Evolutionary conservation across 129 eudicot genomes (phyloP).

Genomic region (Flaveria sonorensis): DNA sequence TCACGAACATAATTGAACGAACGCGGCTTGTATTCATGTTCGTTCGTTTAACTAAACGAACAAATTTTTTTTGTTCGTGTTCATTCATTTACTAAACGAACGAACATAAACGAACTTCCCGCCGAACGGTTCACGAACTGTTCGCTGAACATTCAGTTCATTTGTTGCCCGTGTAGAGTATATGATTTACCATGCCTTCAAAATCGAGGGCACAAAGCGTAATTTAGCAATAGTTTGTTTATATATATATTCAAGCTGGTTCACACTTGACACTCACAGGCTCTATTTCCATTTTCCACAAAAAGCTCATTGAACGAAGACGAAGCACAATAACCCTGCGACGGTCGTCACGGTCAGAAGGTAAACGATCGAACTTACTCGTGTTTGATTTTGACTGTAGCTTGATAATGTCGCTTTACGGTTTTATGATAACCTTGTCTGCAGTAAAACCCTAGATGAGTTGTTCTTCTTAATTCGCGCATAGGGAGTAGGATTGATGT

Average conservation of each 20-base stretch:
- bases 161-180: too few species aligned
- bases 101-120: too few species aligned
- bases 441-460: conserved; percentile 26
- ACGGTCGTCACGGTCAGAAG: conserved; percentile 14
- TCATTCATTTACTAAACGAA: too few species aligned
- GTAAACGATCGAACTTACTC: background rate
- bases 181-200: too few species aligned
- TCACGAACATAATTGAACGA: too few species aligned
- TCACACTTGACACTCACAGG: background rate
- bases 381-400: conserved; percentile 1
- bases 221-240: background rate
- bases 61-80: too few species aligned
- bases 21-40: too few species aligned
- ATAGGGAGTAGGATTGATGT: background rate
- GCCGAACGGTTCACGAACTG: too few species aligned
- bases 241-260: conserved; percentile 9
- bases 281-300: background rate
- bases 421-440: background rate
- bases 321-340: conserved; percentile 13
- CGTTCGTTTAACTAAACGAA: too few species aligned
- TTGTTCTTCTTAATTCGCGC: background rate
- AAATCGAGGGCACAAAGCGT: background rate
- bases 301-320: background rate
- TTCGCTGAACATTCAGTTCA: too few species aligned
- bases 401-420: conserved; percentile 16